Conservation (phyloP, 495 filamentous ascomycete species). For the Daldinia decipiens region DNA sequence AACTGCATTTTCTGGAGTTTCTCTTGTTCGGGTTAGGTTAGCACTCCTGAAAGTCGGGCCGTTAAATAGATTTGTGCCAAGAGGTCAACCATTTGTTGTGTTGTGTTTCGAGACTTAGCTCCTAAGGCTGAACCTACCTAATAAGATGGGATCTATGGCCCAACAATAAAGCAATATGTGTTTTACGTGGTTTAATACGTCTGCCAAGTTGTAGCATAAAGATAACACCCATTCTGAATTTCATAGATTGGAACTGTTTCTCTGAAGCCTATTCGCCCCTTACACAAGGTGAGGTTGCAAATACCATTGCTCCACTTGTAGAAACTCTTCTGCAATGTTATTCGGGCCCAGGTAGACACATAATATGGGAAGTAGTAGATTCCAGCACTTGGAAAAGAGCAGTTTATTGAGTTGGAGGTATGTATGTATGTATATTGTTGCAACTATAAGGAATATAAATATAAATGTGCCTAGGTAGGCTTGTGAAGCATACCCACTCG, state of each 20-base stretch:
- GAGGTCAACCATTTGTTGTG: neutral
- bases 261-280: neutral
- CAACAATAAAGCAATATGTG: neutral
- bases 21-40: conserved; percentile 7
- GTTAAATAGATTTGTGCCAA: neutral
- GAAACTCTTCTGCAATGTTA: neutral
- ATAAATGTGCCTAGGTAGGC: too few species aligned
- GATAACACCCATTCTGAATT: too few species aligned
- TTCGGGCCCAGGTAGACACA: too few species aligned
- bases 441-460: too few species aligned
- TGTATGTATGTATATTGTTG: too few species aligned
- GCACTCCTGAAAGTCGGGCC: neutral
- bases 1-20: conserved; percentile 25
- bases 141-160: neutral
- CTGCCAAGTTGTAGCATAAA: neutral
- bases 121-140: neutral
- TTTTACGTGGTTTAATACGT: neutral
- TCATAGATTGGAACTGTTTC: neutral
- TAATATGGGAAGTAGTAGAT: too few species aligned
- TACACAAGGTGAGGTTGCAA: neutral
- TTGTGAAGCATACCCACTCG: too few species aligned
- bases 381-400: too few species aligned
- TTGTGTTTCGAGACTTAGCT: neutral
- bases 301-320: too few species aligned
- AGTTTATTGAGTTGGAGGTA: too few species aligned